A percentile compares a stretch with the other conserved stretches of the same genome.
phyloP scores from a whole-genome alignment of 2,329 filamentous ascomycete species.

The Anisogramma anomala region DNA sequence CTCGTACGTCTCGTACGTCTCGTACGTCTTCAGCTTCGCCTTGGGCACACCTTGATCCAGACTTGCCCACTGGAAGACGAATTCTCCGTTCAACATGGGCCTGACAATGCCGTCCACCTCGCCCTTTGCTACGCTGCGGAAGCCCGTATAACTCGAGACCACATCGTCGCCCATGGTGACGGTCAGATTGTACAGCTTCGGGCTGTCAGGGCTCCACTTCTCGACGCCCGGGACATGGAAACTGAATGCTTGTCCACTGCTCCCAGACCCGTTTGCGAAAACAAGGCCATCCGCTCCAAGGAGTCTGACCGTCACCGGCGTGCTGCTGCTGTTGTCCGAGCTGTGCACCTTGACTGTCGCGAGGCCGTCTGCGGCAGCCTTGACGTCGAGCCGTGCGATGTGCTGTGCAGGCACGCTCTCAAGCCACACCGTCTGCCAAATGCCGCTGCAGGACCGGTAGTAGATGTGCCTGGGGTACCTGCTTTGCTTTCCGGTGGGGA shows the following conservation, averaged over 20 bases:
- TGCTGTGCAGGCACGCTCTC: constrained; percentile 47
- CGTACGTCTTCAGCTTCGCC: no score
- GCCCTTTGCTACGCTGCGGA: constrained; percentile 50
- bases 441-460: constrained; percentile 61
- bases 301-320: constrained; percentile 26
- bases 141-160: constrained; percentile 55
- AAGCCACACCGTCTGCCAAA: constrained; percentile 66
- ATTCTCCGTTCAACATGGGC: constrained; percentile 56
- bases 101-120: constrained; percentile 46
- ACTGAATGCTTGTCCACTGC: constrained; percentile 38
- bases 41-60: constrained; percentile 60
- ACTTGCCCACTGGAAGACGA: constrained; percentile 55
- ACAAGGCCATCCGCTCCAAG: constrained; percentile 26
- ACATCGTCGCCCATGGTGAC: constrained; percentile 40
- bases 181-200: constrained; percentile 52
- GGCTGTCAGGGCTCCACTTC: constrained; percentile 55
- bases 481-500: constrained; percentile 57
- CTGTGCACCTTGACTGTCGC: constrained; percentile 46
- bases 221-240: constrained; percentile 43
- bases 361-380: constrained; percentile 44
- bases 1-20: no score
- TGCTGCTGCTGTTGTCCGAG: constrained; percentile 22
- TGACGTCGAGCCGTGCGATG: constrained; percentile 47
- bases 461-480: constrained; percentile 50
- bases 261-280: constrained; percentile 32